Evolutionary conservation across 116 monocot species (phyloP).

Genomic region (Trichopus zeylanicus): DNA sequence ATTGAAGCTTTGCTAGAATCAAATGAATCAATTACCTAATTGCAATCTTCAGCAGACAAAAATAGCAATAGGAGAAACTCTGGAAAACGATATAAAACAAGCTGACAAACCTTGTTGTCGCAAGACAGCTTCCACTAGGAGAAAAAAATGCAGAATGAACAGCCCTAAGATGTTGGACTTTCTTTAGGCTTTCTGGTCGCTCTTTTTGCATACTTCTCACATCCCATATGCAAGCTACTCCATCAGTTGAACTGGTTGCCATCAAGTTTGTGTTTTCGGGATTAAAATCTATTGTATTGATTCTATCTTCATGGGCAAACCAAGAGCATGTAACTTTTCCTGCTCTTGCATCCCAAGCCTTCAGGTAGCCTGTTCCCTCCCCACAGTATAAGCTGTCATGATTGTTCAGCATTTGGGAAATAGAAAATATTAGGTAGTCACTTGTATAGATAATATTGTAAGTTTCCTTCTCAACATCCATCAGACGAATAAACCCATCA

Average conservation of each 20-base stretch:
- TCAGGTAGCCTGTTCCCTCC: slow-evolving; percentile 45
- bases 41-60: too few relatives aligned
- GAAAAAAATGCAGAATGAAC: slow-evolving; percentile 89
- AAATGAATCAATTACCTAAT: too few relatives aligned
- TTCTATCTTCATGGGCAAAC: slow-evolving; percentile 52
- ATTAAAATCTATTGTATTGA: slow-evolving; percentile 75
- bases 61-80: too few relatives aligned
- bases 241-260: slow-evolving; percentile 81
- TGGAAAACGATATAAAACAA: too few relatives aligned
- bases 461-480: slow-evolving; percentile 65
- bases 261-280: slow-evolving; percentile 44
- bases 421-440: slow-evolving; percentile 37
- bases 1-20: too few relatives aligned
- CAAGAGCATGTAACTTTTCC: slow-evolving; percentile 46
- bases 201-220: slow-evolving; percentile 45
- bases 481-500: slow-evolving; percentile 64
- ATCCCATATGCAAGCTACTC: slow-evolving; percentile 74
- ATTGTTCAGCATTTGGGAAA: slow-evolving; percentile 40
- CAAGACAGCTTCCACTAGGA: slow-evolving; percentile 67
- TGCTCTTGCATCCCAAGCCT: slow-evolving; percentile 60
- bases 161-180: slow-evolving; percentile 37
- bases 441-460: slow-evolving; percentile 46
- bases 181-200: slow-evolving; percentile 26
- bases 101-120: slow-evolving; percentile 58
- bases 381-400: slow-evolving; percentile 50